Evolutionary conservation across 1,284 basidiomycete species (phyloP).

Genomic region (Cerrena zonata): DNA sequence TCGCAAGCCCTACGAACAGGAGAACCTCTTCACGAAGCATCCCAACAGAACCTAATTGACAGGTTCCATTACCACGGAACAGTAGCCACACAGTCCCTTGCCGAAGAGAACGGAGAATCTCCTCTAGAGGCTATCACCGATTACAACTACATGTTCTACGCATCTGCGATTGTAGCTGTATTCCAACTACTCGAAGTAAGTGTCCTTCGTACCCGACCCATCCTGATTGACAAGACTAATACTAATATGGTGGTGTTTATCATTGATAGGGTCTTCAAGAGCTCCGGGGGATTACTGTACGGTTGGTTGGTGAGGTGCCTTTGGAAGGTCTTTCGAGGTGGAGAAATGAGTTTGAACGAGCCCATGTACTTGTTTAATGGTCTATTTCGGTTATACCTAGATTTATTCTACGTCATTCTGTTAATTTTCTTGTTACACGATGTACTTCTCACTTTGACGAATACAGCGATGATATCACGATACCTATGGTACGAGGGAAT

Average conservation of each 20-base stretch:
- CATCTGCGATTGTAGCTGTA: constrained; percentile 39
- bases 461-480: too few relatives aligned
- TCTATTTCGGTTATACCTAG: too few relatives aligned
- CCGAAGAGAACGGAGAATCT: constrained; percentile 11
- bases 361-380: constrained; percentile 11
- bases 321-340: constrained; percentile 40
- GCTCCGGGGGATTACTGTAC: constrained; percentile 34
- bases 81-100: constrained; percentile 13
- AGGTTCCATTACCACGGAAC: constrained; percentile 38
- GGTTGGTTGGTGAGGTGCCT: constrained; percentile 43
- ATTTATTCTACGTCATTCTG: too few relatives aligned
- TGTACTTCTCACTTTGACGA: too few relatives aligned
- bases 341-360: constrained; percentile 27
- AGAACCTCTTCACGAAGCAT: constrained; percentile 41
- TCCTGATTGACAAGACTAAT: neutral
- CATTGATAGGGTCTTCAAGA: constrained; percentile 43
- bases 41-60: constrained; percentile 39
- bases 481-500: too few relatives aligned
- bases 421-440: too few relatives aligned
- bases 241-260: neutral
- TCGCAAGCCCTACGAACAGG: constrained; percentile 43
- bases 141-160: constrained; percentile 42
- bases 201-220: constrained; percentile 12
- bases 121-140: constrained; percentile 27
- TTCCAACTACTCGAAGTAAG: constrained; percentile 37